Evolutionary conservation across 2,329 filamentous ascomycete species (phyloP).

Genomic region (Dothiorella sarmentorum): DNA sequence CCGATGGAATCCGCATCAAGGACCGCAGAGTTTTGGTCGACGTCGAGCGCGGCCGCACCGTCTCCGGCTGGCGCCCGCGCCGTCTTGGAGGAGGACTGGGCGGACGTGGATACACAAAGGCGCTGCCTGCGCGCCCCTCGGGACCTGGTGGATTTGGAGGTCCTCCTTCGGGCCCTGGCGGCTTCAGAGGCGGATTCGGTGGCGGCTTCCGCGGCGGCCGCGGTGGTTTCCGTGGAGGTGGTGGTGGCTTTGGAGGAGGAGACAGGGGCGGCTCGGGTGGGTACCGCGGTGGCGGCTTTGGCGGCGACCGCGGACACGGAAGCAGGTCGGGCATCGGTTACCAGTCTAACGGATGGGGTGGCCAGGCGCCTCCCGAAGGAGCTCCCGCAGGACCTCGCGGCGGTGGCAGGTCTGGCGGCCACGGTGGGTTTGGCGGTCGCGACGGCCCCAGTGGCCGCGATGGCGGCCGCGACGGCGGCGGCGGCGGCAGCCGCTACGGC

Average conservation of each 20-base stretch:
- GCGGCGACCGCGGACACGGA: constrained; percentile 45
- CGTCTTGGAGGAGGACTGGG: constrained; percentile 89
- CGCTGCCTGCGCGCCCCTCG: constrained; percentile 66
- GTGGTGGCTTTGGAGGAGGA: constrained; percentile 49
- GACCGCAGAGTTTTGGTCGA: constrained; percentile 91
- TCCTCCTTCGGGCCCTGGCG: constrained; percentile 55
- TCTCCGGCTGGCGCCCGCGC: constrained; percentile 88
- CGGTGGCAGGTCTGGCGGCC: constrained; percentile 32
- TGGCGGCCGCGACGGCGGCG: constrained; percentile 36
- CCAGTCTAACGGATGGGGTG: constrained; percentile 40
- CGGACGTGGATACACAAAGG: constrained; percentile 88
- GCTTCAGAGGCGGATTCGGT: constrained; percentile 45
- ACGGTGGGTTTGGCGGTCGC: constrained; percentile 25
- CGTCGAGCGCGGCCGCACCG: constrained; percentile 91
- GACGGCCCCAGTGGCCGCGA: constrained; percentile 33
- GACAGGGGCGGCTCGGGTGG: constrained; percentile 39
- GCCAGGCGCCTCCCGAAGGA: constrained; percentile 40
- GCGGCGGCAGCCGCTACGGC: constrained; percentile 42
- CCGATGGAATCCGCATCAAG: constrained; percentile 87
- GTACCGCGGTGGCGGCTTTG: constrained; percentile 45
- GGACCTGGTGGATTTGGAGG: constrained; percentile 60
- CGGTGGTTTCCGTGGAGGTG: constrained; percentile 45
- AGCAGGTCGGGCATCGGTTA: constrained; percentile 47
- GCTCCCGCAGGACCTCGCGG: constrained; percentile 48
- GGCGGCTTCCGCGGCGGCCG: constrained; percentile 55